These are phyloP conservation scores for Candida andamanensis DNA, from an alignment of 805 yeast genomes.

Conservation along the genomic window DNA sequence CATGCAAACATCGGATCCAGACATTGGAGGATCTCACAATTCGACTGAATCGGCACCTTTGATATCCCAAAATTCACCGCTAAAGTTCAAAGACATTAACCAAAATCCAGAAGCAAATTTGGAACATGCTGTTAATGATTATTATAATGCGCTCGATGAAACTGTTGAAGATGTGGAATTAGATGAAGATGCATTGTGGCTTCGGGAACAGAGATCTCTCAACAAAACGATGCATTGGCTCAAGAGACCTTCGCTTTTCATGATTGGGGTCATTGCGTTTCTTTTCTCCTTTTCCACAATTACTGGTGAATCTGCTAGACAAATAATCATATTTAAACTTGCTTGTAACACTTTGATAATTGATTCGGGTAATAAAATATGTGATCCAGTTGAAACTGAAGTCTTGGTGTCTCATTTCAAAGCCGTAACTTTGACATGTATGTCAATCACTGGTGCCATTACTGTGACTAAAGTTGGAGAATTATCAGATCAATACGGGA, in stretches of 20 bases:
- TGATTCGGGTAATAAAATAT: slow-evolving; percentile 12
- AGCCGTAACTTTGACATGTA: slow-evolving; percentile 35
- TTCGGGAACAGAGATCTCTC: slow-evolving; percentile 42
- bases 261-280: slow-evolving; percentile 41
- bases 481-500: slow-evolving; percentile 34
- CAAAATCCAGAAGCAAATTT: slow-evolving; percentile 11
- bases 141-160: slow-evolving; percentile 33
- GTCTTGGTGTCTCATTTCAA: slow-evolving; percentile 45
- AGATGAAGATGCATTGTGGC: slow-evolving; percentile 42
- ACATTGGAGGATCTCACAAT: too few relatives aligned
- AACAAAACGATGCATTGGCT: slow-evolving; percentile 48
- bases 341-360: slow-evolving; percentile 20
- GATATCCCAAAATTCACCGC: slow-evolving; percentile 2
- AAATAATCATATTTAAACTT: slow-evolving; percentile 25
- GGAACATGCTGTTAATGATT: slow-evolving; percentile 29
- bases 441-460: slow-evolving; percentile 43
- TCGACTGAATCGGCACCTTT: too few relatives aligned
- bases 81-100: slow-evolving; percentile 6
- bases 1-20: too few relatives aligned
- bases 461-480: slow-evolving; percentile 51
- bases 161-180: not conserved
- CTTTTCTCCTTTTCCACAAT: slow-evolving; percentile 38
- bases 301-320: slow-evolving; percentile 38
- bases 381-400: slow-evolving; percentile 32
- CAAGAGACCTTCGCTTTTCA: slow-evolving; percentile 50